These are phyloP conservation scores for Rehmannia glutinosa DNA, from an alignment of 257 asterid genomes.

Conservation along the genomic window DNA sequence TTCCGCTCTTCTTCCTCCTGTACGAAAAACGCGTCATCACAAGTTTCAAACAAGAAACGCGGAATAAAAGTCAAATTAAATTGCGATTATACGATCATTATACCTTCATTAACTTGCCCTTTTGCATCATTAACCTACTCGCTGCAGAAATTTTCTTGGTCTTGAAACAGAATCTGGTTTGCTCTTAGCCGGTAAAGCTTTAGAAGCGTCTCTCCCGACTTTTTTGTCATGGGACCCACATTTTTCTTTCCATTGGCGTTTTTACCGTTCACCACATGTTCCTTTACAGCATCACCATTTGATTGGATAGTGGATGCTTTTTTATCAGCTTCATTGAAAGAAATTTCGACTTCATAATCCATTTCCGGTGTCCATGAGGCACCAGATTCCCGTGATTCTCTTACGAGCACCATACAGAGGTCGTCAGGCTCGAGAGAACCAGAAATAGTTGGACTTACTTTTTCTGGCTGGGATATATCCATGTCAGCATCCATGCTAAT, in stretches of 20 bases:
- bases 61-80: no score
- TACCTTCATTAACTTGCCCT: slow-evolving; percentile 76
- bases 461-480: slow-evolving; percentile 24
- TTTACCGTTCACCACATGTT: slow-evolving; percentile 35
- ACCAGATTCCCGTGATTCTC: slow-evolving; percentile 54
- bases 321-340: slow-evolving; percentile 41
- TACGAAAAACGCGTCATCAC: neutral
- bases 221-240: slow-evolving; percentile 27
- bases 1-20: slow-evolving; percentile 80
- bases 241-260: slow-evolving; percentile 33
- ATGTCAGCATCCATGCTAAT: slow-evolving; percentile 51
- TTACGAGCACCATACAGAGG: slow-evolving; percentile 53
- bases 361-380: slow-evolving; percentile 68
- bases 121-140: slow-evolving; percentile 38
- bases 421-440: slow-evolving; percentile 60
- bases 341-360: slow-evolving; percentile 60
- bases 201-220: slow-evolving; percentile 35
- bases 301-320: slow-evolving; percentile 27
- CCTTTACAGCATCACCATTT: slow-evolving; percentile 32
- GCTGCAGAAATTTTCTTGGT: slow-evolving; percentile 52
- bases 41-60: neutral
- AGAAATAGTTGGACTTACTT: slow-evolving; percentile 20
- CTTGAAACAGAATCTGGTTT: slow-evolving; percentile 29
- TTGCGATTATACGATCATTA: neutral
- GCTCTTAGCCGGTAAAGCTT: slow-evolving; percentile 32